A percentile compares a stretch with the other conserved stretches of the same genome.
These are phyloP conservation scores for Ambrosia artemisiifolia DNA, from an alignment of 129 eudicot genomes.

Conservation along the genomic window DNA sequence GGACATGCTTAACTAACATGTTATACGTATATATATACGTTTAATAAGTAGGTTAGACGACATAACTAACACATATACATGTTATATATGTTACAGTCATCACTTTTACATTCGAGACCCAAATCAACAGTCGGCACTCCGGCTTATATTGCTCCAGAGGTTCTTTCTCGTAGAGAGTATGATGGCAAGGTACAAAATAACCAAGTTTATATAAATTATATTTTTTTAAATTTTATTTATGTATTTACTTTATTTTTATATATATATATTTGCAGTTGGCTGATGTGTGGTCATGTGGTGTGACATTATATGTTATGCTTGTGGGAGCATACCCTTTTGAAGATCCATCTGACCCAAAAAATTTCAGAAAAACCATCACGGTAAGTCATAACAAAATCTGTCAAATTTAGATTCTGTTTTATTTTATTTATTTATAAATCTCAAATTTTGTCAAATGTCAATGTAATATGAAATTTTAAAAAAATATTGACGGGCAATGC, in stretches of 20 bases:
- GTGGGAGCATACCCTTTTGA: constrained; percentile 88
- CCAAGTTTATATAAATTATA: background rate
- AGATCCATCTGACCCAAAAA: constrained; percentile 70
- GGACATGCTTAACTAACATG: no score
- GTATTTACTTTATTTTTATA: background rate
- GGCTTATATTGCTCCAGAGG: constrained; percentile 80
- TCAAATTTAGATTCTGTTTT: background rate
- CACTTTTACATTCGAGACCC: constrained; percentile 70
- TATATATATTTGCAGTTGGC: constrained; percentile 45
- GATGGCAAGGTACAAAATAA: constrained; percentile 61
- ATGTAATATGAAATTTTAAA: background rate
- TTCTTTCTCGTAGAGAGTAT: constrained; percentile 67
- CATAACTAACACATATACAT: background rate
- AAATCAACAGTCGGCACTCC: constrained; percentile 81
- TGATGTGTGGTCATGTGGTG: constrained; percentile 93
- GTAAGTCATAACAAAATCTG: constrained; percentile 27
- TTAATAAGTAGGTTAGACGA: no score
- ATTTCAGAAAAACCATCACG: constrained; percentile 63
- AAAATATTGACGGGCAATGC: background rate
- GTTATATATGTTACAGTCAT: constrained; percentile 34
- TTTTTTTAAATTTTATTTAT: background rate
- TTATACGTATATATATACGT: no score
- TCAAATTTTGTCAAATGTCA: background rate
- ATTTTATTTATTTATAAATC: background rate
- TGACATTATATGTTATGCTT: constrained; percentile 76